Percentiles rank a stretch among this genome's conserved stretches.
Conservation (phyloP, 1,284 basidiomycete genomes). For the Coniferiporia weirii region DNA sequence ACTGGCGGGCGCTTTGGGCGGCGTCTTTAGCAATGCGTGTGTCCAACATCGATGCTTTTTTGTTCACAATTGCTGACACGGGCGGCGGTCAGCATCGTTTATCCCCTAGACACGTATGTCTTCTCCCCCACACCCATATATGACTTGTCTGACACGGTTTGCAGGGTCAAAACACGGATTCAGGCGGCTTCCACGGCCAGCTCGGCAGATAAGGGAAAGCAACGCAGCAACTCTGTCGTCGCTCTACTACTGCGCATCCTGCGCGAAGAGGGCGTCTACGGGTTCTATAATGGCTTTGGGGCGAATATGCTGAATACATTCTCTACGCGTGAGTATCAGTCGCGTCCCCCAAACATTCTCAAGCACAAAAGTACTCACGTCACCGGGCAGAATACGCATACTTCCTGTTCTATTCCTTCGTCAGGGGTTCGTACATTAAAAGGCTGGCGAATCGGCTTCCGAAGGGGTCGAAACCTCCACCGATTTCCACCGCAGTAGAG, state of each 20-base stretch:
- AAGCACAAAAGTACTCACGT: slow-evolving; percentile 6
- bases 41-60: slow-evolving; percentile 29
- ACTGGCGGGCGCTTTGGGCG: slow-evolving; percentile 91
- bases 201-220: slow-evolving; percentile 41
- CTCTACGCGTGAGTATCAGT: slow-evolving; percentile 73
- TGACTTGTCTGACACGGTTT: slow-evolving; percentile 5
- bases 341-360: not conserved
- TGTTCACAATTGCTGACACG: not conserved
- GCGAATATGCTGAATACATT: slow-evolving; percentile 99
- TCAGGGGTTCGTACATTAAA: slow-evolving; percentile 77
- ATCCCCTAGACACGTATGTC: slow-evolving; percentile 81
- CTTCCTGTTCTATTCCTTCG: slow-evolving; percentile 98
- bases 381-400: slow-evolving; percentile 89
- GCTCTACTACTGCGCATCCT: slow-evolving; percentile 66
- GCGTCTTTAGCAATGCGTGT: slow-evolving; percentile 89
- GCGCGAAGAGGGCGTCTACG: slow-evolving; percentile 73
- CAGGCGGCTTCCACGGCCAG: slow-evolving; percentile 52
- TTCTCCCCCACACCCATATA: not conserved
- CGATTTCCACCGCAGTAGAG: slow-evolving; percentile 77
- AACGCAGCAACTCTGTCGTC: slow-evolving; percentile 58
- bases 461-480: slow-evolving; percentile 48
- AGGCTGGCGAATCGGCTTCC: slow-evolving; percentile 55
- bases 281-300: slow-evolving; percentile 89
- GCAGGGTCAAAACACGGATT: slow-evolving; percentile 91
- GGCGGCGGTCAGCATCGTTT: slow-evolving; percentile 65